Percentiles rank a stretch among this genome's conserved stretches.
Evolutionary conservation across 1,139 yeast genomes (phyloP).

Genomic region (Suhomyces terraborum): DNA sequence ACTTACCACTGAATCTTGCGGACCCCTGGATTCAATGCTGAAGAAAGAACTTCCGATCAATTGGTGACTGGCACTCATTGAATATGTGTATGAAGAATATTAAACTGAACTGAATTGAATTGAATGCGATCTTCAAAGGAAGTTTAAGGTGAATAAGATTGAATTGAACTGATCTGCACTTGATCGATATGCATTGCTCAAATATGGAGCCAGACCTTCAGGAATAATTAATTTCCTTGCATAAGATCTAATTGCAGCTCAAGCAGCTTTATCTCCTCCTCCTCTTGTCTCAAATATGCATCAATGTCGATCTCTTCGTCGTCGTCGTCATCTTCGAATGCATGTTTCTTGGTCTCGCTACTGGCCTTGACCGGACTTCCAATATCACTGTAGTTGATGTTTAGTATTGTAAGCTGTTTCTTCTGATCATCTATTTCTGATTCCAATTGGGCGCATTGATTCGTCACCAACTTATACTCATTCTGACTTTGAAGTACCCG

Average conservation of each 20-base stretch:
- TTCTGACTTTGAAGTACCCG: constrained; percentile 25
- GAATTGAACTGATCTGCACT: neutral
- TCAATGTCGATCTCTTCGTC: constrained; percentile 37
- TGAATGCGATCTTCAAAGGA: no score
- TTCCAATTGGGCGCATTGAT: constrained; percentile 34
- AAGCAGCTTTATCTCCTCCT: constrained; percentile 34
- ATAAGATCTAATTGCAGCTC: constrained; percentile 31
- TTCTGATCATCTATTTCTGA: constrained; percentile 32
- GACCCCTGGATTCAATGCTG: no score
- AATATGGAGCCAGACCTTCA: no score
- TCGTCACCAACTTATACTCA: constrained; percentile 24
- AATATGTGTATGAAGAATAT: no score
- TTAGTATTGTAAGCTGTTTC: constrained; percentile 29
- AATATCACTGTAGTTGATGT: constrained; percentile 28
- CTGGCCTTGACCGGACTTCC: constrained; percentile 24
- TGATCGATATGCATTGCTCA: no score
- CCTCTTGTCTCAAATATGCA: constrained; percentile 35
- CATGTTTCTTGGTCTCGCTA: constrained; percentile 16
- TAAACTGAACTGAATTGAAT: no score
- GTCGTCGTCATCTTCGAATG: constrained; percentile 27
- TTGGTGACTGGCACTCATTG: no score
- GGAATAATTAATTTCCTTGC: constrained; percentile 11
- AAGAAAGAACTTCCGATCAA: no score
- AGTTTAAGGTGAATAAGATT: no score
- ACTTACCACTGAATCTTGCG: no score